Percentiles rank a stretch among this genome's conserved stretches.
Conservation (phyloP, 1,139 yeast genomes). For the Pichia sp. region DNA sequence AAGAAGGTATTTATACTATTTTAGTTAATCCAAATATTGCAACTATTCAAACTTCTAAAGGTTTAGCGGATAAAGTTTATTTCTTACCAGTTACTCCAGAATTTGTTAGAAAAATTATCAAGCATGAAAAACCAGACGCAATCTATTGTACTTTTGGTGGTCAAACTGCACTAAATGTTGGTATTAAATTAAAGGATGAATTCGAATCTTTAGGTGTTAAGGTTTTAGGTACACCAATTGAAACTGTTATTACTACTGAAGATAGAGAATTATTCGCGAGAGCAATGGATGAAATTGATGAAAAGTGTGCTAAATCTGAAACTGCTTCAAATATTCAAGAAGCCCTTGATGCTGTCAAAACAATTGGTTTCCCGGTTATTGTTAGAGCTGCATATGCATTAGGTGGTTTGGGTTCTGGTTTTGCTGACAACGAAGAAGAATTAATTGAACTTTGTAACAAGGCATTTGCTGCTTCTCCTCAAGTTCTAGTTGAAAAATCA, state of each 20-base stretch:
- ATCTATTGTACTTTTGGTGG: slow-evolving; percentile 98
- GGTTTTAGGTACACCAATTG: slow-evolving; percentile 94
- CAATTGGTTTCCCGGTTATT: slow-evolving; percentile 91
- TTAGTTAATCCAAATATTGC: slow-evolving; percentile 97
- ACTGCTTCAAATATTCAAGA: slow-evolving; percentile 77
- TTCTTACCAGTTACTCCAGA: slow-evolving; percentile 96
- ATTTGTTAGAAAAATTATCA: slow-evolving; percentile 89
- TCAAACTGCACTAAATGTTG: slow-evolving; percentile 94
- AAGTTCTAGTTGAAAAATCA: slow-evolving; percentile 88
- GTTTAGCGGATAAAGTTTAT: slow-evolving; percentile 95
- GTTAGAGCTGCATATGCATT: slow-evolving; percentile 96
- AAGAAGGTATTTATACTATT: slow-evolving; percentile 93
- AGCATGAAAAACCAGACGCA: slow-evolving; percentile 94
- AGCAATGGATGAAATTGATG: slow-evolving; percentile 91
- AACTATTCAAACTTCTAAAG: slow-evolving; percentile 96
- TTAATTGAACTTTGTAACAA: slow-evolving; percentile 77
- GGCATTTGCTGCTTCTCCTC: slow-evolving; percentile 95
- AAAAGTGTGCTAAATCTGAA: slow-evolving; percentile 88
- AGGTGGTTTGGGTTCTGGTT: slow-evolving; percentile 98
- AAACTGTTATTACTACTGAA: slow-evolving; percentile 93
- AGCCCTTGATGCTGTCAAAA: slow-evolving; percentile 77
- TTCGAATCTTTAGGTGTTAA: slow-evolving; percentile 86
- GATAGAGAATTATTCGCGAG: slow-evolving; percentile 93
- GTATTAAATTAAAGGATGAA: slow-evolving; percentile 92
- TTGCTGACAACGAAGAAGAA: slow-evolving; percentile 85